These are phyloP conservation scores for Urostyla sp. DNA, from an alignment of 73 alveolate species.

Conservation along the genomic window DNA sequence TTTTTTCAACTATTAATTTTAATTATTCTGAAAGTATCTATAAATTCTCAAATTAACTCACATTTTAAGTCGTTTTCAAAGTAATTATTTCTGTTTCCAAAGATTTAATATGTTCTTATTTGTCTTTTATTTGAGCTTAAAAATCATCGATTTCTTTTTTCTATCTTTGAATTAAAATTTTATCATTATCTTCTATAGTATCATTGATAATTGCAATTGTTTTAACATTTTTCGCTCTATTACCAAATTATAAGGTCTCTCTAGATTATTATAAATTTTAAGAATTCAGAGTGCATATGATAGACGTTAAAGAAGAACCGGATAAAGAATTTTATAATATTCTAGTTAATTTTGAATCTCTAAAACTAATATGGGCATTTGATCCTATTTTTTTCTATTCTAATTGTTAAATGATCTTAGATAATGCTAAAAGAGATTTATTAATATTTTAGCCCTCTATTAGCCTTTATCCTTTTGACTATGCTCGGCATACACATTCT, in stretches of 20 bases:
- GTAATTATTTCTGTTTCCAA: not conserved
- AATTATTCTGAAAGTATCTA: too few species aligned
- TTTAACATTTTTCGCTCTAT: constrained; percentile 84
- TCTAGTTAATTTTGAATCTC: constrained; percentile 91
- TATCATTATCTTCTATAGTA: constrained; percentile 2
- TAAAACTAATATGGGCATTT: constrained; percentile 76
- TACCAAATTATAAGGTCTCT: constrained; percentile 85
- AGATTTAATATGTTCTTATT: not conserved
- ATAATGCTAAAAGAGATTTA: constrained; percentile 87
- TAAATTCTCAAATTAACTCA: not conserved
- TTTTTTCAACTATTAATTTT: too few species aligned
- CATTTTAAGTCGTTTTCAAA: not conserved
- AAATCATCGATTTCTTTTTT: not conserved
- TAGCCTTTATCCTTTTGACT: constrained; percentile 77
- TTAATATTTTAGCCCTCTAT: constrained; percentile 93
- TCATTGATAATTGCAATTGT: constrained; percentile 55
- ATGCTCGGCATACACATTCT: constrained; percentile 76
- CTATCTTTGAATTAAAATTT: not conserved
- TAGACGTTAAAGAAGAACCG: constrained; percentile 86
- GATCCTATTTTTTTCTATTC: constrained; percentile 51
- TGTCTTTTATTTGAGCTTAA: not conserved
- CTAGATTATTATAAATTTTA: constrained; percentile 84
- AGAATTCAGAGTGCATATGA: constrained; percentile 87
- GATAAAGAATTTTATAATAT: constrained; percentile 82
- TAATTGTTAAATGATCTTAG: constrained; percentile 75